Base-by-base conservation (phyloP, 2,329 filamentous ascomycete species). In the Exophiala xenobiotica region DNA sequence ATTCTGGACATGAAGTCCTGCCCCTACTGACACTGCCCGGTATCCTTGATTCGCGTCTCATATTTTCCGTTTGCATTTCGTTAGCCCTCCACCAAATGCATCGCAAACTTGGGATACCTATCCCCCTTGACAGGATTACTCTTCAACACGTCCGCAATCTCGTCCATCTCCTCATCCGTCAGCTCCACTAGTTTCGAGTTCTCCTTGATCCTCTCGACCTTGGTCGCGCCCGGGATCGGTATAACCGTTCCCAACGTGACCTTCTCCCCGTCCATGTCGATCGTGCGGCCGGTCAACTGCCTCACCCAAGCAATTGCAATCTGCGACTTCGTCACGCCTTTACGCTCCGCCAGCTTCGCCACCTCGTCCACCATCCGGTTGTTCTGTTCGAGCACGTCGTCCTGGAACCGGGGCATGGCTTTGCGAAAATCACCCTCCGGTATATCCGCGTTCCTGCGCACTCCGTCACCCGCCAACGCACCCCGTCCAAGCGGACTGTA, bases 401-500 rank as follows among this genome's bases (percentile, higher is more conserved):
- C 71, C 51, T 76, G 70, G 66, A 79, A 82, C 14, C 76, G 72
- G 2, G 77, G 74, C 44, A 76, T 53, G 4, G 49, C 42, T 9
- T 62, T 65, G 12, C 76, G 72, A 46, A 76, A 59, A 52, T 79
- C 77, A 35, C 68, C 71, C 37, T 74, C 67, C 0, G 73, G 73
- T 33, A 80, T 67, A 51, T 81, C 77, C 3, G 71, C 62, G 7
- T 65, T 74, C 50, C 68, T 74, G 61, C 79, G 70, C 19, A 59
- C 51, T 4, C 35, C 40, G 40, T 75, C 64, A 6, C 78, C 78
- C 0, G 77, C 74, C 46, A 81, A 61, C 55, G 81, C 78, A 1
- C 82, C 82, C 6, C 77, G 70, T 18, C 80, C 78, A 1, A 85
- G 72, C 2, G 82, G 81, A 41, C 78, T 79, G 69, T 85, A 84